Percentiles rank a stretch among this genome's conserved stretches.
Evolutionary conservation across 73 alveolate species (phyloP).

Genomic region (Paramecium sexaurelia): DNA sequence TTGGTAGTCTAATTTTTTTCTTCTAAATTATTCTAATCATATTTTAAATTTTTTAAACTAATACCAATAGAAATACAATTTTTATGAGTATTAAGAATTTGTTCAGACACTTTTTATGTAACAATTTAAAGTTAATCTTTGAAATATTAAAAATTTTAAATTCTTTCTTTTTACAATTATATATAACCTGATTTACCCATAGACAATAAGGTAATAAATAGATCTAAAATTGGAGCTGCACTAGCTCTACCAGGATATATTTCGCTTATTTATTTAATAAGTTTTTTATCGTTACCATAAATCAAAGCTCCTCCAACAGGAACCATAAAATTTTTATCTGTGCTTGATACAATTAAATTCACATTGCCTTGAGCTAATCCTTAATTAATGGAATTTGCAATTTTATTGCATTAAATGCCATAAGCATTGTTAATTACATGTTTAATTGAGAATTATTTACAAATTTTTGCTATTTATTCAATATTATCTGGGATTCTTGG

Average conservation of each 20-base stretch:
- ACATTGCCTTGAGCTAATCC: slow-evolving; percentile 82
- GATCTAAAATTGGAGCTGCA: too few relatives aligned
- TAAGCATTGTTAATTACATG: slow-evolving; percentile 94
- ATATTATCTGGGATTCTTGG: slow-evolving; percentile 94
- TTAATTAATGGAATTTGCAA: slow-evolving; percentile 70
- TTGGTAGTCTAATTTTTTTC: slow-evolving; percentile 70
- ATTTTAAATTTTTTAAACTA: slow-evolving; percentile 48
- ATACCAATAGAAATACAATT: slow-evolving; percentile 64
- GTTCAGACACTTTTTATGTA: too few relatives aligned
- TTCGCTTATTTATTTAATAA: too few relatives aligned
- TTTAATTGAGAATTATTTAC: slow-evolving; percentile 78
- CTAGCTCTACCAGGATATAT: too few relatives aligned
- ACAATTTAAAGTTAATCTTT: too few relatives aligned
- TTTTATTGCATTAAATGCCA: slow-evolving; percentile 88
- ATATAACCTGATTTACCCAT: too few relatives aligned
- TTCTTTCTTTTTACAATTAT: too few relatives aligned
- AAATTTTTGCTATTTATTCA: slow-evolving; percentile 77
- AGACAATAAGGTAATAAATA: too few relatives aligned
- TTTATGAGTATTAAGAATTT: too few relatives aligned
- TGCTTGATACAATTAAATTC: slow-evolving; percentile 88
- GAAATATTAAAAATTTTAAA: too few relatives aligned
- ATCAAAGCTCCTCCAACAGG: slow-evolving; percentile 99
- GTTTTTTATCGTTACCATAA: too few relatives aligned
- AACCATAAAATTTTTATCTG: slow-evolving; percentile 99
- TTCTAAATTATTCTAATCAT: slow-evolving; percentile 8